Base-by-base conservation (phyloP, 345 rosid genomes). In the Aquilaria sinensis region DNA sequence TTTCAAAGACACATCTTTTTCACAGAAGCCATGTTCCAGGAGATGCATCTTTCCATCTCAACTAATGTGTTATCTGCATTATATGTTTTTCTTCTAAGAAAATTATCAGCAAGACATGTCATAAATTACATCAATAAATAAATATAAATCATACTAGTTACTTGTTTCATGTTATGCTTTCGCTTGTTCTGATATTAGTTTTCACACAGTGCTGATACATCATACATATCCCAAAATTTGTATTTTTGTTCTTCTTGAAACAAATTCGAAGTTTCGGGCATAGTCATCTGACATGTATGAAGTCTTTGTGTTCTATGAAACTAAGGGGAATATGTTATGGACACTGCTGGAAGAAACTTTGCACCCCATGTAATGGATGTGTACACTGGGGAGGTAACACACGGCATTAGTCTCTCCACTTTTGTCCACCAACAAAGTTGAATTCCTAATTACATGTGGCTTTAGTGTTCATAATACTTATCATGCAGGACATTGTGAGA, bases 331-430 rank as follows among this genome's bases (percentile, higher is more conserved):
- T 16, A 30, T 48, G 54, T 58, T 7, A 41, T 68, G 50, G 76
- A 52, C 53, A 69, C 70, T 9, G 70, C 68, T 23, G 81, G 72
- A 37, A 75, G 71, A 58, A 60, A 34, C 69, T 70, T 84, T 31
- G 60, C 48, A 11, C 76, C 80, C 56, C 65, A 79, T 62, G 62
- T 70, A 14, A 9, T 73, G 43, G 29, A 48, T 6, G 74, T 78
- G 45, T n/a, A 53, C 0, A 3, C 56, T 1, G 80, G 80, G 32
- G 76, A 76, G 80, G 83, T 79, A 68, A 58, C 13, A 32, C 9
- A 49, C 15, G 0, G 8, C n/a, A 48, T 41, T 15, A 10, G 6
- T 3, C 23, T 23, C 23, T 23, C 23, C 23, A 23, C 23, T 23
- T 23, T 23, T 23, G 23, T 23, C 23, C 23, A 23, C 23, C 23